Percentiles rank a stretch among this genome's conserved stretches.
Conservation (phyloP, 129 eudicot species). For the Gnaphalium uliginosum region DNA sequence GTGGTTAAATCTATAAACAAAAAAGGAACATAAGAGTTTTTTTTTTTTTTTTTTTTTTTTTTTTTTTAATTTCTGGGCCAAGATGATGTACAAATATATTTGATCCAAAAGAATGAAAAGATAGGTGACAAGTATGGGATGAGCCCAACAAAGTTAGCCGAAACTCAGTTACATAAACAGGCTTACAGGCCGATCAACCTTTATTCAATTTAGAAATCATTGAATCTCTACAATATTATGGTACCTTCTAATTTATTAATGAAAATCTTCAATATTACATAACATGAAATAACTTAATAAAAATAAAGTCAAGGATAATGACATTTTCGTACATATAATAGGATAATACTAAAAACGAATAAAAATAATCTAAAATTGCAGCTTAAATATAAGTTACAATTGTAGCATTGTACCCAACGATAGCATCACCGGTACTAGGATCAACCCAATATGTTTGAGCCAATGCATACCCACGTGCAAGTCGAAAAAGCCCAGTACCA, state of each 20-base stretch:
- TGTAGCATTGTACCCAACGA: conserved; percentile 80
- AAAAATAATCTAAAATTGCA: not conserved
- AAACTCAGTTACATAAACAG: not conserved
- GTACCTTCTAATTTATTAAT: not conserved
- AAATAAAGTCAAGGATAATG: not conserved
- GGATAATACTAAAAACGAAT: not conserved
- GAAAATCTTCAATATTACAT: not conserved
- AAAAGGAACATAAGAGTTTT: no score
- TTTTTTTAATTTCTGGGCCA: not conserved
- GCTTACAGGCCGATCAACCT: not conserved
- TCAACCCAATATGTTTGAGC: conserved; percentile 57
- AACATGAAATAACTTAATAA: not conserved
- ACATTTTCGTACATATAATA: no score
- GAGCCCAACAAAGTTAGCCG: not conserved
- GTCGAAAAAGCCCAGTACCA: conserved; percentile 76
- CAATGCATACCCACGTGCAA: conserved; percentile 76
- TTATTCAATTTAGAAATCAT: not conserved
- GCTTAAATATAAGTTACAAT: conserved; percentile 48
- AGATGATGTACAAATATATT: not conserved
- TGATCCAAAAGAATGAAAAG: not conserved
- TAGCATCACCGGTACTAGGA: conserved; percentile 50
- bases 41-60: no score
- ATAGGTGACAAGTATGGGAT: not conserved
- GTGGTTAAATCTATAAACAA: not conserved
- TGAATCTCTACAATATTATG: not conserved